Base-by-base conservation (phyloP, 1,284 basidiomycete genomes). In the Pseudozyma flocculosa region DNA sequence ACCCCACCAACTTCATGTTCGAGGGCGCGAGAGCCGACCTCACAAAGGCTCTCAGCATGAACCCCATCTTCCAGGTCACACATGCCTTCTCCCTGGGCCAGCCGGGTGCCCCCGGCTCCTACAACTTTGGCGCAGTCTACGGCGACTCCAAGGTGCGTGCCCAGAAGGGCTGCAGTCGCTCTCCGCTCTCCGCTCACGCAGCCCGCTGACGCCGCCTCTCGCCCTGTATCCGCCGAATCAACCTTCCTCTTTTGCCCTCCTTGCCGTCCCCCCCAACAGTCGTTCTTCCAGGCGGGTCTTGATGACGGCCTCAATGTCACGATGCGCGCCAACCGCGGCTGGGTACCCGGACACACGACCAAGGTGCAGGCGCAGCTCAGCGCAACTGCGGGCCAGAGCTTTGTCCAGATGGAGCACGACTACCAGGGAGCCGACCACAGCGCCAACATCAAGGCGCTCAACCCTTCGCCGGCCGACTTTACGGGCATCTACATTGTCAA, bases 11-110 rank as follows among this genome's bases (percentile, higher is more conserved):
- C 83, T 94, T 88, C 81, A 86, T 93, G 78, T 98, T 97, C 79
- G 95, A 99, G 82, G 95, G 95, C 64, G 94, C 83, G 19, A 85
- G 93, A 71, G 95, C 95, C 45, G 95, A 99, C 82, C 83, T 98
- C 70, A 89, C 91, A 56, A 99, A 98, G 82, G 88, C 86, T 67
- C 83, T 98, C 68, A 95, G 91, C 50, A 85, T 89, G 79, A 92
- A 87, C 80, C 95, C 95, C 29, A 87, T 90, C 50, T 99, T 98
- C 86, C 93, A 97, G 83, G 89, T 97, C 75, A 93, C 92, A 55
- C 95, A 99, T 80, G 90, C 92, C 38, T 97, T 99, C 81, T 84
- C 87, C 50, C 81, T 93, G 58, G 91, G 89, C 29, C 62, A 88
- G 17, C 73, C 74, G 49, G 61, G 52, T 37, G 71, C 75, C 45